Percentiles rank a stretch among this genome's conserved stretches.
phyloP scores from a whole-genome alignment of 2,329 filamentous ascomycete species.

The Aspergillus transmontanensis region DNA sequence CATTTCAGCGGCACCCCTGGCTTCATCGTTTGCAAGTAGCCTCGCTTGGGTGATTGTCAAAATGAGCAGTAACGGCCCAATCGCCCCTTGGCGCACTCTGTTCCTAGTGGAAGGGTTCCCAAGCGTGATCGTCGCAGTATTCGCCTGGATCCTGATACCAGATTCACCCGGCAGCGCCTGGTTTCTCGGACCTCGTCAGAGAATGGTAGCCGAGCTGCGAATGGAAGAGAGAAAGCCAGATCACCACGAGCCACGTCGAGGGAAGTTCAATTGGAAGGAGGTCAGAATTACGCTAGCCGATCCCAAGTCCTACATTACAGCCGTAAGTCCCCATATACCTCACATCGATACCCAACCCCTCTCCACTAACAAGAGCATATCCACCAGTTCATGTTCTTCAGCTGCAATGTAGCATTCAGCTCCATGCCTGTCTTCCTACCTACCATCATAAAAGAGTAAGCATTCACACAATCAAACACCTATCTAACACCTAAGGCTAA shows the following conservation, averaged over 20 bases:
- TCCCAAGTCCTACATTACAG: slow-evolving; percentile 73
- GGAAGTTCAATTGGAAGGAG: slow-evolving; percentile 58
- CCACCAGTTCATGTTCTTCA: slow-evolving; percentile 74
- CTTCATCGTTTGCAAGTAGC: slow-evolving; percentile 71
- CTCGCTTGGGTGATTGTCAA: slow-evolving; percentile 76
- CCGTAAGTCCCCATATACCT: slow-evolving; percentile 44
- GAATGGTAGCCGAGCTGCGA: slow-evolving; percentile 70
- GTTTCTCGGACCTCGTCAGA: slow-evolving; percentile 65
- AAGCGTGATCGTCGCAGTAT: slow-evolving; percentile 71
- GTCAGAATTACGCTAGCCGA: slow-evolving; percentile 63
- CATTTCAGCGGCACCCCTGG: slow-evolving; percentile 70
- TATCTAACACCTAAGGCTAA: background rate
- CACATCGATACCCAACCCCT: too few species aligned
- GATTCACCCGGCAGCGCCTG: slow-evolving; percentile 70
- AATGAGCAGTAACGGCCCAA: slow-evolving; percentile 64
- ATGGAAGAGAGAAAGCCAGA: slow-evolving; percentile 57
- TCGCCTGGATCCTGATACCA: slow-evolving; percentile 75
- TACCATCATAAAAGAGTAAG: slow-evolving; percentile 68
- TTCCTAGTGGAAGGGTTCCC: slow-evolving; percentile 87
- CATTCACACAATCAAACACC: background rate
- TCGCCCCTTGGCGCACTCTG: slow-evolving; percentile 82
- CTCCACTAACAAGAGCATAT: background rate
- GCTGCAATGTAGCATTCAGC: slow-evolving; percentile 83
- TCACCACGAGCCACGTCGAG: slow-evolving; percentile 30
- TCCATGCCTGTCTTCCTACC: slow-evolving; percentile 87